phyloP scores from a whole-genome alignment of 352 stramenopile species.

The Blastocystis sp. region DNA sequence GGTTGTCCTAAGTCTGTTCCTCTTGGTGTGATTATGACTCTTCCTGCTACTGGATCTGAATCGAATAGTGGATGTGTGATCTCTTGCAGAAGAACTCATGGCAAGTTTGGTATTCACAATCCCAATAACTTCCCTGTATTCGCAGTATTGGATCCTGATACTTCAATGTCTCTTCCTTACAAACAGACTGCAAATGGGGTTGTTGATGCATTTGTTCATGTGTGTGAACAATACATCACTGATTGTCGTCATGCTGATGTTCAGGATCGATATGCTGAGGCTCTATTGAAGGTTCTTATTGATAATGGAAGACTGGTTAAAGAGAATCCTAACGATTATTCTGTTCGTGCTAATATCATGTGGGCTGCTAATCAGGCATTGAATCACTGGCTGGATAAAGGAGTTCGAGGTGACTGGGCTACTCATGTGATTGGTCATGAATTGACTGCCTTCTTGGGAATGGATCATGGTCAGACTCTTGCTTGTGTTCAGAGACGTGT shows the following conservation, averaged over 20 bases:
- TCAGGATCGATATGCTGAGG: constrained; percentile 51
- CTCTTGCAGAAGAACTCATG: background rate
- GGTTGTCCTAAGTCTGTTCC: background rate
- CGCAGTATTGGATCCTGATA: constrained; percentile 39
- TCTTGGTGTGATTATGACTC: constrained; percentile 37
- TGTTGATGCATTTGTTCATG: constrained; percentile 50
- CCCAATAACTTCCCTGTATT: constrained; percentile 8
- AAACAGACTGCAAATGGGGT: constrained; percentile 42
- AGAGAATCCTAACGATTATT: constrained; percentile 38
- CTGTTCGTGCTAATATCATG: constrained; percentile 55
- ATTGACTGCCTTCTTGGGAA: constrained; percentile 29
- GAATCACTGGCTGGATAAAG: constrained; percentile 52
- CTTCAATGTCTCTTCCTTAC: constrained; percentile 43
- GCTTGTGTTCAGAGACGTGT: constrained; percentile 45
- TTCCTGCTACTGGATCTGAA: constrained; percentile 56
- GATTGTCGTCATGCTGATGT: constrained; percentile 31
- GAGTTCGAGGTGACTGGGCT: constrained; percentile 46
- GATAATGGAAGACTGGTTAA: constrained; percentile 33
- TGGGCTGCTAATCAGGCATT: constrained; percentile 60
- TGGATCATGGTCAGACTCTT: constrained; percentile 59
- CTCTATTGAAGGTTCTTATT: constrained; percentile 19
- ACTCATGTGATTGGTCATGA: constrained; percentile 58
- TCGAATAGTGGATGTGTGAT: constrained; percentile 2
- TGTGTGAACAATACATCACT: constrained; percentile 58
- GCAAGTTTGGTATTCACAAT: background rate